Evolutionary conservation across 2,329 filamentous ascomycete genomes (phyloP).

Genomic region (Ceratocystis variospora): DNA sequence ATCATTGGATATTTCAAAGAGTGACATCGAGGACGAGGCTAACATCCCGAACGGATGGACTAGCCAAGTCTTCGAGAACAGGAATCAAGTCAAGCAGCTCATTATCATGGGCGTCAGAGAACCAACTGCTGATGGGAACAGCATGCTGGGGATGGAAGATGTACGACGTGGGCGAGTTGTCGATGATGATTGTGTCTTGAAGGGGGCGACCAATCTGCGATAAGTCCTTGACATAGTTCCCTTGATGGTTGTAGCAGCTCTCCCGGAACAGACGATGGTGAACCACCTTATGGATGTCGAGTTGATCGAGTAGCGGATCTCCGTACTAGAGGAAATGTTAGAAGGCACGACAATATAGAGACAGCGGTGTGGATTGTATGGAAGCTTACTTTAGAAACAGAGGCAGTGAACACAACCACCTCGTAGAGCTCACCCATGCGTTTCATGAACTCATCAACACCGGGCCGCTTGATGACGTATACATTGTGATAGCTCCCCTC

Average conservation of each 20-base stretch:
- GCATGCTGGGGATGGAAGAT: constrained; percentile 99
- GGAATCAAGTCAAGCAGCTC: constrained; percentile 94
- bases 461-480: constrained; percentile 98
- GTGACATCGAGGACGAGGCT: constrained; percentile 93
- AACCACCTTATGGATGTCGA: constrained; percentile 93
- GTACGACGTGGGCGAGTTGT: constrained; percentile 97
- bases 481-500: constrained; percentile 99
- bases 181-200: constrained; percentile 97
- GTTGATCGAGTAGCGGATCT: constrained; percentile 85
- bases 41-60: constrained; percentile 79
- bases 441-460: constrained; percentile 98
- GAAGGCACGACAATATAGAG: constrained; percentile 23
- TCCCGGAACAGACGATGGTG: constrained; percentile 94
- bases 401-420: constrained; percentile 96
- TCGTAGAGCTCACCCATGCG: constrained; percentile 94
- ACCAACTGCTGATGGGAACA: constrained; percentile 99
- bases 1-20: constrained; percentile 36
- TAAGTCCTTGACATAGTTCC: constrained; percentile 98
- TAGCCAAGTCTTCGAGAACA: constrained; percentile 91
- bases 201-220: constrained; percentile 93
- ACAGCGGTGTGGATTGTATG: background rate
- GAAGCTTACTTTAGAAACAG: constrained; percentile 72
- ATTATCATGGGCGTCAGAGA: constrained; percentile 98
- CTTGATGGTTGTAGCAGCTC: constrained; percentile 98
- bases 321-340: constrained; percentile 53